A percentile compares a stretch with the other conserved stretches of the same genome.
phyloP scores from a whole-genome alignment of 768 basidiomycete species.

The Macrolepiota dolichaula region DNA sequence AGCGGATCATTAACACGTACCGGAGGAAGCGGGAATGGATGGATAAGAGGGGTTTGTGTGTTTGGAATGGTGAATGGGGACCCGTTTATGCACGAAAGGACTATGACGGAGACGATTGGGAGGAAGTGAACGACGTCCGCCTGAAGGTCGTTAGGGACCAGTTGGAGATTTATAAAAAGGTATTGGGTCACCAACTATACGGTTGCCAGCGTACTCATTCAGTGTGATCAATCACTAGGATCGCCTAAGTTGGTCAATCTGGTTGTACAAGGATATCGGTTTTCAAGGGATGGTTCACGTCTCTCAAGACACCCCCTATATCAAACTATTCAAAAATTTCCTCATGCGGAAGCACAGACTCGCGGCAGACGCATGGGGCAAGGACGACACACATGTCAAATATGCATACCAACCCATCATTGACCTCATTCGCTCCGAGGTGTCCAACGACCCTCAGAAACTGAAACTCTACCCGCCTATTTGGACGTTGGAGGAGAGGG shows the following conservation, averaged over 20 bases:
- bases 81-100: conserved; percentile 71
- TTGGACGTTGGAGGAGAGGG: conserved; percentile 59
- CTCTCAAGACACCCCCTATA: conserved; percentile 64
- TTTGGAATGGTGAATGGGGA: conserved; percentile 87
- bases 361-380: conserved; percentile 76
- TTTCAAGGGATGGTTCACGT: conserved; percentile 83
- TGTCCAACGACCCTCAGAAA: conserved; percentile 37
- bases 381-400: conserved; percentile 56
- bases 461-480: conserved; percentile 58
- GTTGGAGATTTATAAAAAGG: conserved; percentile 65
- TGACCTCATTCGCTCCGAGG: conserved; percentile 53
- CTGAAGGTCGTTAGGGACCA: conserved; percentile 71
- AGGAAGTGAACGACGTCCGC: conserved; percentile 63
- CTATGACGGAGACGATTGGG: conserved; percentile 58
- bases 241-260: conserved; percentile 75
- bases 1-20: conserved; percentile 50
- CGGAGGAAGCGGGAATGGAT: conserved; percentile 75
- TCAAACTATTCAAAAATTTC: conserved; percentile 62
- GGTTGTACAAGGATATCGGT: conserved; percentile 84
- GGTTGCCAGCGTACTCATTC: background rate
- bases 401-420: conserved; percentile 64
- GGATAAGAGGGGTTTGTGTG: conserved; percentile 58
- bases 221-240: conserved; percentile 32
- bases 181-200: conserved; percentile 18
- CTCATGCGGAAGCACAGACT: conserved; percentile 72